phyloP scores from a whole-genome alignment of 1,284 basidiomycete species.

The Marasmius tenuissimus region DNA sequence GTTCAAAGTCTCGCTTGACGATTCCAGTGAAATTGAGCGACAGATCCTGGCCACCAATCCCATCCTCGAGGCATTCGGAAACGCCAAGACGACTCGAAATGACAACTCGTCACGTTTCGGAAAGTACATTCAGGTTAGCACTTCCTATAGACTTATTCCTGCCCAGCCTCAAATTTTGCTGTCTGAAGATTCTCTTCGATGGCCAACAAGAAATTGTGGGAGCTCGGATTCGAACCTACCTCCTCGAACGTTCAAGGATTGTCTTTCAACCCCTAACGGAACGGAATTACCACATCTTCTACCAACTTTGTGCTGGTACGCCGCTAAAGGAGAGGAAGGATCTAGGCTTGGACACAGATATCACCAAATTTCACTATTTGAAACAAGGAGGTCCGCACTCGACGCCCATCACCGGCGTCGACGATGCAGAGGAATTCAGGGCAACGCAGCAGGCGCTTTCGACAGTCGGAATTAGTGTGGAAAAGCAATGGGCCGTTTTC shows the following conservation, averaged over 20 bases:
- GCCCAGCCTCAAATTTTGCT: slow-evolving; percentile 1
- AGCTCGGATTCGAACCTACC: slow-evolving; percentile 95
- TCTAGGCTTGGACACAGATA: slow-evolving; percentile 84
- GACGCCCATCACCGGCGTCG: slow-evolving; percentile 87
- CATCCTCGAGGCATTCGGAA: slow-evolving; percentile 98
- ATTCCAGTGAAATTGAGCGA: slow-evolving; percentile 92
- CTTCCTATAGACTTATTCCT: background rate
- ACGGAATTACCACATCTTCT: slow-evolving; percentile 99
- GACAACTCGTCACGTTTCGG: slow-evolving; percentile 99
- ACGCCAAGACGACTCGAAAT: slow-evolving; percentile 98
- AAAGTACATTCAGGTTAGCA: slow-evolving; percentile 94
- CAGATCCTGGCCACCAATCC: slow-evolving; percentile 99
- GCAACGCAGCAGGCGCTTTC: slow-evolving; percentile 93
- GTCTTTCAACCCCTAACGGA: slow-evolving; percentile 97
- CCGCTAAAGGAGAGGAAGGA: slow-evolving; percentile 95
- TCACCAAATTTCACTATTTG: slow-evolving; percentile 89
- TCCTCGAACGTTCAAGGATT: slow-evolving; percentile 94
- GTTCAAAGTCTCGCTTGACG: slow-evolving; percentile 73
- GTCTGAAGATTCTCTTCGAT: slow-evolving; percentile 87
- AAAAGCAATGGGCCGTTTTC: slow-evolving; percentile 98
- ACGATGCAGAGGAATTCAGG: slow-evolving; percentile 95
- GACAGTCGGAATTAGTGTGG: slow-evolving; percentile 95
- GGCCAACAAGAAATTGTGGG: slow-evolving; percentile 95
- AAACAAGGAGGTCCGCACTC: slow-evolving; percentile 90
- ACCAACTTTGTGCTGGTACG: slow-evolving; percentile 97